These are phyloP conservation scores for Paramecium primaurelia DNA, from an alignment of 73 alveolate species.

Conservation along the genomic window DNA sequence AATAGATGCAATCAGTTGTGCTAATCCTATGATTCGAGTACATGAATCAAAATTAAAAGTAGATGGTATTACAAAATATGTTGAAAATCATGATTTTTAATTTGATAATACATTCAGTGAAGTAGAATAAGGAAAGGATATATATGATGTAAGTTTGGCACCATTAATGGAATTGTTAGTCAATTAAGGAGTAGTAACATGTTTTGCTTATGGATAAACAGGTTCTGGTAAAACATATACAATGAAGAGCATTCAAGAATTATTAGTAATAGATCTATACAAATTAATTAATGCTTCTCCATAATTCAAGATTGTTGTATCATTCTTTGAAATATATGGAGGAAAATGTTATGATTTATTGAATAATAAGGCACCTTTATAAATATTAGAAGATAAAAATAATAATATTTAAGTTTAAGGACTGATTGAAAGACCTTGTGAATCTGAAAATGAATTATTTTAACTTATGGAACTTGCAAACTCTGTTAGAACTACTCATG, in stretches of 20 bases:
- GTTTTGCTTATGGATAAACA: conserved; percentile 98
- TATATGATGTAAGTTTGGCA: conserved; percentile 76
- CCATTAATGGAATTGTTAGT: conserved; percentile 79
- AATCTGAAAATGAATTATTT: conserved; percentile 83
- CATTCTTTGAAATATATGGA: conserved; percentile 97
- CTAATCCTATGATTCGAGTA: conserved; percentile 91
- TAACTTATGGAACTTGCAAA: conserved; percentile 87
- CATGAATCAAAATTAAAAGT: conserved; percentile 93
- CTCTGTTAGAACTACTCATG: conserved; percentile 92
- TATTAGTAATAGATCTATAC: conserved; percentile 82
- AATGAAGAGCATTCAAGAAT: conserved; percentile 86
- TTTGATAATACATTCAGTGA: conserved; percentile 90
- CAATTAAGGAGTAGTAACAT: conserved; percentile 91
- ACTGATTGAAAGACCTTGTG: conserved; percentile 84
- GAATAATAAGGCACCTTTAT: conserved; percentile 82
- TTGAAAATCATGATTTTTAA: conserved; percentile 90
- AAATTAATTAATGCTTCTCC: conserved; percentile 10
- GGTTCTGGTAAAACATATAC: conserved; percentile 99
- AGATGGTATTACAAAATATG: conserved; percentile 97
- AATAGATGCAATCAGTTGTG: conserved; percentile 91
- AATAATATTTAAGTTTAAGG: conserved; percentile 89
- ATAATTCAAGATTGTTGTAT: conserved; percentile 66
- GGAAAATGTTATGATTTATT: conserved; percentile 94
- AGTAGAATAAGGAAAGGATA: conserved; percentile 76
- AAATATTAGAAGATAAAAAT: conserved; percentile 94